Evolutionary conservation across 2,329 filamentous ascomycete genomes (phyloP).

Genomic region (Tolypocladium amazonense): DNA sequence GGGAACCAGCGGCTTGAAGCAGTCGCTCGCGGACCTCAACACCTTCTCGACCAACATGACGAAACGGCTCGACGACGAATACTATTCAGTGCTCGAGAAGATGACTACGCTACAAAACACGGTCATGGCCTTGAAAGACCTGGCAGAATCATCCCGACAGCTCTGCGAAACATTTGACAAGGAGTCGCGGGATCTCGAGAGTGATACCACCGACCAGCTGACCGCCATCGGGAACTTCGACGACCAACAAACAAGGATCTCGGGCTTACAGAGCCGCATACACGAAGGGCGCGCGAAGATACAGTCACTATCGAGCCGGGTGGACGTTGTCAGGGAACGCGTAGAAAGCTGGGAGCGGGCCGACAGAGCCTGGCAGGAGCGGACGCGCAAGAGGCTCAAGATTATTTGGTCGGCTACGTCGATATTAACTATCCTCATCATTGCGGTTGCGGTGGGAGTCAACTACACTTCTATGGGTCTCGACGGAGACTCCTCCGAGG

Average conservation of each 20-base stretch:
- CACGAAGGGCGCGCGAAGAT: constrained; percentile 48
- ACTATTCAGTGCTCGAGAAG: constrained; percentile 63
- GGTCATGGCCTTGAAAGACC: constrained; percentile 52
- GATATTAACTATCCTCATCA: constrained; percentile 33
- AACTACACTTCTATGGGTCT: constrained; percentile 7
- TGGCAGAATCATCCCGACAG: constrained; percentile 50
- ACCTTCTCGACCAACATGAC: constrained; percentile 52
- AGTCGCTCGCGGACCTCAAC: constrained; percentile 42
- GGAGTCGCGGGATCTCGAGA: constrained; percentile 47
- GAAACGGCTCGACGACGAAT: constrained; percentile 59
- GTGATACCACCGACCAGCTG: constrained; percentile 51
- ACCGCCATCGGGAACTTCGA: constrained; percentile 51
- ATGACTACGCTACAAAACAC: constrained; percentile 53
- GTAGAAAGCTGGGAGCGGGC: constrained; percentile 59
- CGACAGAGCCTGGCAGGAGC: constrained; percentile 59
- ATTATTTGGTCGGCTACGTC: constrained; percentile 52
- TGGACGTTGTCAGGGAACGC: constrained; percentile 51
- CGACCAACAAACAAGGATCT: constrained; percentile 53
- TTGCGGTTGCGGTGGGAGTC: constrained; percentile 29
- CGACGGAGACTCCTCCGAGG: neutral
- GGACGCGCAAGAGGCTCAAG: constrained; percentile 51
- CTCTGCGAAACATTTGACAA: constrained; percentile 47
- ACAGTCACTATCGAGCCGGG: constrained; percentile 46
- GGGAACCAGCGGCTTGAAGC: constrained; percentile 25
- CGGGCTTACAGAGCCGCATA: constrained; percentile 51